phyloP scores from a whole-genome alignment of 129 eudicot genomes.

The Cynara cardunculus region DNA sequence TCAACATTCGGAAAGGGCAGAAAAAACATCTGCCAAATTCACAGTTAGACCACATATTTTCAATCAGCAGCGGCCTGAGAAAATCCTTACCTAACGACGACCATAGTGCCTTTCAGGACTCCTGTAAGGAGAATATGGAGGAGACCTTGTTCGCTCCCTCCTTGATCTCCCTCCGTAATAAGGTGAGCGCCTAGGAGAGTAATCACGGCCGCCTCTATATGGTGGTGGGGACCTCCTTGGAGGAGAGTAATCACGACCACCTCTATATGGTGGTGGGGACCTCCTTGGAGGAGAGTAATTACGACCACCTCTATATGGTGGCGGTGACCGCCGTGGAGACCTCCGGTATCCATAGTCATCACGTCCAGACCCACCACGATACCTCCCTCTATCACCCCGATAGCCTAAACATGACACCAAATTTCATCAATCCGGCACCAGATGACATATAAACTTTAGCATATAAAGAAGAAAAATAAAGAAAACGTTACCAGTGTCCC shows the following conservation, averaged over 20 bases:
- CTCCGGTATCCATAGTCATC: slow-evolving; percentile 84
- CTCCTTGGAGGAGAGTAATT: slow-evolving; percentile 76
- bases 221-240: slow-evolving; percentile 77
- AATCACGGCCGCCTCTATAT: slow-evolving; percentile 72
- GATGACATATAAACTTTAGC: not conserved
- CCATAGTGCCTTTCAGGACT: slow-evolving; percentile 67
- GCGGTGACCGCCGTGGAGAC: slow-evolving; percentile 76
- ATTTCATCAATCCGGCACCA: slow-evolving; percentile 4
- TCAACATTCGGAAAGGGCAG: not conserved
- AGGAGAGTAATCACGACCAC: slow-evolving; percentile 67
- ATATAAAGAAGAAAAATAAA: not conserved
- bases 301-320: slow-evolving; percentile 62
- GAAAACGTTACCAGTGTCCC: slow-evolving; percentile 55
- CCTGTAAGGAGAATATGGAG: slow-evolving; percentile 60
- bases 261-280: slow-evolving; percentile 64
- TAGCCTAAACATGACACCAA: slow-evolving; percentile 42
- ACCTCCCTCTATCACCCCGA: slow-evolving; percentile 64
- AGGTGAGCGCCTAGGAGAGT: slow-evolving; percentile 72
- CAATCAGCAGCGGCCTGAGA: not conserved
- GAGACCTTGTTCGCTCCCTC: slow-evolving; percentile 75
- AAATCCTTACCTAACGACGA: slow-evolving; percentile 58
- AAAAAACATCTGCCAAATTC: not conserved
- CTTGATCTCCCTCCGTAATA: slow-evolving; percentile 78
- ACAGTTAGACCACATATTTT: slow-evolving; percentile 16
- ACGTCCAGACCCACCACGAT: slow-evolving; percentile 79